Base-by-base conservation (phyloP, 2,329 filamentous ascomycete species). In the Harringtonia aguacate region DNA sequence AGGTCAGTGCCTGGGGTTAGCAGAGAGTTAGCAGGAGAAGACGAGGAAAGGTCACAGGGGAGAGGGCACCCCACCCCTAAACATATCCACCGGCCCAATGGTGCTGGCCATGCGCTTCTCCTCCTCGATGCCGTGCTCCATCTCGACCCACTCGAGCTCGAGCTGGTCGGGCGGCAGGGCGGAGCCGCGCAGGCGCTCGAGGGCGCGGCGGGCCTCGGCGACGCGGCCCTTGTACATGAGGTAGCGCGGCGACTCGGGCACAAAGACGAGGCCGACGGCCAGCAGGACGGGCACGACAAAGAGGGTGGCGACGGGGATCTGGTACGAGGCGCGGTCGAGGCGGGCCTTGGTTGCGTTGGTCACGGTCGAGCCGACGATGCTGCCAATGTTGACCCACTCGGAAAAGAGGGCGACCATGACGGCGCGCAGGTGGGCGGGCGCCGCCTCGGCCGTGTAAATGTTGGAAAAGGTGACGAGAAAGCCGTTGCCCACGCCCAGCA, bases 391-490 rank as follows among this genome's bases (percentile, higher is more conserved):
- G 34, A 52, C 49, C 52, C 52, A 53, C 28, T 50, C 48, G 10
- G 46, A 43, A 24, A 46, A 52, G 27, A 49, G 46, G 14, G 43
- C 49, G 15, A 51, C 48, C 42, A 51, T 40, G 40, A 54, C 48
- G 34, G 49, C 50, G 17, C 50, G 49, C 33, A 53, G 48, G 50
- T 71, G 68, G 1, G 66, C 61, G 1, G 68, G 68, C 2, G 68
- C 58, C 4, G 61, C 63, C 50, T 75, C 72, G 15, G 66, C 65
- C 9, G 66, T 67, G 48, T 71, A 72, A 22, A 68, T 65, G 46
- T 67, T 66, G 5, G 61, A 64, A 39, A 70, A 71, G 2, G 65
- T 67, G 3, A 68, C 63, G 17, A 70, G 51, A 39, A 67, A 66
- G 21, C 60, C 67, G 45, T 68, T 69, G 1, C 66, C 61, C 22